A percentile compares a stretch with the other conserved stretches of the same genome.
Conservation (phyloP, 441 rosid species). For the Erodium texanum region DNA sequence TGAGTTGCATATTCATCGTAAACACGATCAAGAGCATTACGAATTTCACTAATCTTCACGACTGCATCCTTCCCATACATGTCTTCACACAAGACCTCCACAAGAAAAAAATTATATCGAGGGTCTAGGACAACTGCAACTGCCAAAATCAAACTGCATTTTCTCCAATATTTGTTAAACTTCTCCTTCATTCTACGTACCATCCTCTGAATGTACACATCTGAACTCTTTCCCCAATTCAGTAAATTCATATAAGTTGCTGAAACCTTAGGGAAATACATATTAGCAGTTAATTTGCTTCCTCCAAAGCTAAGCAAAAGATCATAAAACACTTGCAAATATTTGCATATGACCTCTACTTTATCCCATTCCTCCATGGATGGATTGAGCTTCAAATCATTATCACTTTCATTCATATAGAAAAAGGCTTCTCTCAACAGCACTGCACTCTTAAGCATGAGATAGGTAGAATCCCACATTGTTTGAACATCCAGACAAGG, state of each 20-base stretch:
- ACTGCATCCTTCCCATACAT: too few relatives aligned
- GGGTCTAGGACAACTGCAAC: too few relatives aligned
- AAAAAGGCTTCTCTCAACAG: neutral
- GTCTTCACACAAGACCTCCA: too few relatives aligned
- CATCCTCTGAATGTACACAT: too few relatives aligned
- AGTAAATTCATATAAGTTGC: neutral
- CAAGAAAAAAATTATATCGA: too few relatives aligned
- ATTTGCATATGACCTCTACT: neutral
- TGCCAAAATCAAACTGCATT: too few relatives aligned
- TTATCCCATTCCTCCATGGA: neutral
- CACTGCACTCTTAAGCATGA: slow-evolving; percentile 5
- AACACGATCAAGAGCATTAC: too few relatives aligned
- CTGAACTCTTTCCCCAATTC: neutral
- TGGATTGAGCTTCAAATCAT: neutral
- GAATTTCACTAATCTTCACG: too few relatives aligned
- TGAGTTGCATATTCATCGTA: too few relatives aligned
- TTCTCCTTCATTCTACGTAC: too few relatives aligned
- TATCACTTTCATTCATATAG: neutral
- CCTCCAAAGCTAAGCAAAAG: neutral
- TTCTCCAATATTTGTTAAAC: too few relatives aligned
- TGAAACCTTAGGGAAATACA: neutral
- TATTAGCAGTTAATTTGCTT: neutral
- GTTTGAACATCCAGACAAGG: neutral
- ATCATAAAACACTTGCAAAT: neutral
- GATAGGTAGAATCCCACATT: neutral